These are phyloP conservation scores for Colletotrichum caudatum DNA, from an alignment of 2,329 filamentous ascomycete species.

Conservation along the genomic window DNA sequence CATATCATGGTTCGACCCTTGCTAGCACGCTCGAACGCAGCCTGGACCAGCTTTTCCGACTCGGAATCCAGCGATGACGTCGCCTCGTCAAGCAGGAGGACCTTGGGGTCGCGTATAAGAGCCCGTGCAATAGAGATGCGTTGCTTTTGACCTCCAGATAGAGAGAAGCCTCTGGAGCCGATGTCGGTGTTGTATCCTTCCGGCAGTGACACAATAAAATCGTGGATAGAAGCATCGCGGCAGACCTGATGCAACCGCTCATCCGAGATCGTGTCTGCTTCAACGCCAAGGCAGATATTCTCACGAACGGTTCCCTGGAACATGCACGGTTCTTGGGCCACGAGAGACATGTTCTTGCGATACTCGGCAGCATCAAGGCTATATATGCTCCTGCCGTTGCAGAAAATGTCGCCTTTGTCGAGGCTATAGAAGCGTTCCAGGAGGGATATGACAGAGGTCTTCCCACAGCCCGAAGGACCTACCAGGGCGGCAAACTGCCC, in stretches of 20 bases:
- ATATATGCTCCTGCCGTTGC: constrained; percentile 71
- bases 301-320: constrained; percentile 76
- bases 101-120: constrained; percentile 70
- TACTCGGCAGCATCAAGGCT: constrained; percentile 72
- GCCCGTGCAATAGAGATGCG: constrained; percentile 77
- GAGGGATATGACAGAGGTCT: constrained; percentile 77
- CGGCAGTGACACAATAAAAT: constrained; percentile 76
- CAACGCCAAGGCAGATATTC: constrained; percentile 75
- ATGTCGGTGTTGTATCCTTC: constrained; percentile 76
- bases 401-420: constrained; percentile 72
- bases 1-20: constrained; percentile 75
- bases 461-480: constrained; percentile 77
- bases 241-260: constrained; percentile 65
- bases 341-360: constrained; percentile 74
- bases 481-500: constrained; percentile 79
- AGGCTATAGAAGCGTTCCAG: constrained; percentile 79
- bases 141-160: constrained; percentile 79
- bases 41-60: constrained; percentile 71
- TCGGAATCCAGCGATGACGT: constrained; percentile 77
- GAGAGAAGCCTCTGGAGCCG: constrained; percentile 73
- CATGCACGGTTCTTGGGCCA: constrained; percentile 80
- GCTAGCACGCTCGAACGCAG: constrained; percentile 73
- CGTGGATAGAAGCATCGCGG: constrained; percentile 74
- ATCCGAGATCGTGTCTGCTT: constrained; percentile 63
- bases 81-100: constrained; percentile 79